Conservation (phyloP, 2,329 filamentous ascomycete genomes). For the Hirsutella thompsonii region DNA sequence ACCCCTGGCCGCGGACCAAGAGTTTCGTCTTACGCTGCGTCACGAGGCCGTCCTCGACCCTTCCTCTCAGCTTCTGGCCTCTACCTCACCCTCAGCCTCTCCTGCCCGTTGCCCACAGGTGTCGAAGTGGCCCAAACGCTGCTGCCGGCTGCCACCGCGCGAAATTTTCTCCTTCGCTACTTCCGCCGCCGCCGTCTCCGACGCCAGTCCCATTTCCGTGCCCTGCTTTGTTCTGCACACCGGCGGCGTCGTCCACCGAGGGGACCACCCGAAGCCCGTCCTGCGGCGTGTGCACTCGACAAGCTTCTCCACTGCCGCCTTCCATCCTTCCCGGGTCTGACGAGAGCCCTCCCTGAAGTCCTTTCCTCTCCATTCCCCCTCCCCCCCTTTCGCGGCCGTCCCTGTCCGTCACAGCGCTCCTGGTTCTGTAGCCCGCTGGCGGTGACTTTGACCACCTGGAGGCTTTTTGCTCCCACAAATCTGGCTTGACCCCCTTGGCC, state of each 20-base stretch:
- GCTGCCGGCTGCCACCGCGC: conserved; percentile 10
- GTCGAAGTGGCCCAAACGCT: conserved; percentile 5
- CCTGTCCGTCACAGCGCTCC: neutral
- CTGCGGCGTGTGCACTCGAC: conserved; percentile 1
- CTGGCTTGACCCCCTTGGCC: neutral
- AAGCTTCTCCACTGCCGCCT: conserved; percentile 1
- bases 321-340: neutral
- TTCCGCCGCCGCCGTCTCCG: neutral
- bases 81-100: conserved; percentile 1
- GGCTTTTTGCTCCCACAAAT: neutral
- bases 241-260: neutral
- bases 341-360: neutral
- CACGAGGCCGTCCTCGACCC: conserved; percentile 4
- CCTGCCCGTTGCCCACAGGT: conserved; percentile 3
- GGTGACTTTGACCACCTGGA: neutral
- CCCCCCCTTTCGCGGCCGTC: neutral
- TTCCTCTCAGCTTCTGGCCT: conserved; percentile 2
- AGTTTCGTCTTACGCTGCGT: conserved; percentile 5
- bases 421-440: neutral
- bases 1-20: conserved; percentile 5
- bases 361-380: neutral
- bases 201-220: neutral
- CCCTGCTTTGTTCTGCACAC: neutral
- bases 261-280: neutral
- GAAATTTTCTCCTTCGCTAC: conserved; percentile 19